Conservation (phyloP, 73 alveolate species). For the Vitrella brassicaformis region DNA sequence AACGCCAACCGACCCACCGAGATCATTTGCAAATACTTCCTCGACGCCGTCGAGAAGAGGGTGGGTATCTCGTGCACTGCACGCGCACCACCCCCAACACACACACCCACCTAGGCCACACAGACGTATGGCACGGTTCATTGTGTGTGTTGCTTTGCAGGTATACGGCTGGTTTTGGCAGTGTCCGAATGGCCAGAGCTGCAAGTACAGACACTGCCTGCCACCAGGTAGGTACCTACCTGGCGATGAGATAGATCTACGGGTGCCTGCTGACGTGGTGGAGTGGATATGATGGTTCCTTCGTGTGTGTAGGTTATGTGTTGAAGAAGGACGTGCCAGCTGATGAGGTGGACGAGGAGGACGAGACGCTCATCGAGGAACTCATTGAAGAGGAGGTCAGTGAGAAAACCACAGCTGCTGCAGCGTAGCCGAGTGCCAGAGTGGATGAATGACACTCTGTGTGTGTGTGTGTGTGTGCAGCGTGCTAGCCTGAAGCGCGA, state of each 20-base stretch:
- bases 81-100: neutral
- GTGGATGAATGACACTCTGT: too few species aligned
- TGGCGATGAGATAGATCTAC: neutral
- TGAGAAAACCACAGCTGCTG: too few species aligned
- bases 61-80: neutral
- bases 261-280: neutral
- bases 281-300: neutral
- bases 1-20: conserved; percentile 44
- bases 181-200: conserved; percentile 78
- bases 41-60: conserved; percentile 71
- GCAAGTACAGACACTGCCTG: conserved; percentile 51
- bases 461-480: too few species aligned
- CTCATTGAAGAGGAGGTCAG: conserved; percentile 58
- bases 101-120: neutral
- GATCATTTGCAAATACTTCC: conserved; percentile 67
- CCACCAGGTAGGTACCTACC: conserved; percentile 30
- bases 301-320: conserved; percentile 22
- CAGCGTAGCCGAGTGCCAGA: too few species aligned
- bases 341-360: conserved; percentile 44
- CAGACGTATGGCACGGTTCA: neutral
- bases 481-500: conserved; percentile 54
- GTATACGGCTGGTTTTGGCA: conserved; percentile 85
- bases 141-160: conserved; percentile 9
- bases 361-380: conserved; percentile 72
- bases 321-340: conserved; percentile 53